Base-by-base conservation (phyloP, 768 basidiomycete species). In the Podaxis pistillaris region DNA sequence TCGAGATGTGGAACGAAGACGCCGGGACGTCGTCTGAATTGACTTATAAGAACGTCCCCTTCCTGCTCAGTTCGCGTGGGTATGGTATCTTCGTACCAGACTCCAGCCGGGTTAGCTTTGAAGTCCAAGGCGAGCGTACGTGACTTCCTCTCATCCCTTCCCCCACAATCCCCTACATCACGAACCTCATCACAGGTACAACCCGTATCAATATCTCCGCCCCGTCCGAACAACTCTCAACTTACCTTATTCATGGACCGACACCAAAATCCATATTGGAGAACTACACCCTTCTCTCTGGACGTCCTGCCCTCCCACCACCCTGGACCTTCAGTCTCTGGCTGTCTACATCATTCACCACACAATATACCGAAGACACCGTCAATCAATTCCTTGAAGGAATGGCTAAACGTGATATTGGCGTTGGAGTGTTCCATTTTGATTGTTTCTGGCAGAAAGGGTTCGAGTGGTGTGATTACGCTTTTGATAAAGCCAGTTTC, bases 261-360 rank as follows among this genome's bases (percentile, higher is more conserved):
- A 66, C 70, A 12, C 75, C 73, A 12, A 63, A 65, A 36, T 62
- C 70, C 17, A 69, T 78, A 15, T 70, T 78, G 47, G 53, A 74
- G 37, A 66, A 71, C 1, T 78, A 78, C 62, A 76, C 76, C 7
- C 62, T 70, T 8, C 64, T 79, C 13, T 77, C 74, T n/a, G 78
- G 78, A 13, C 74, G 76, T 13, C 77, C 78, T 33, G 76, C 75
- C 2, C 74, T 83, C 17, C 81, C 81, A 11, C 81, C 81, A 12
- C 72, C 76, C 0, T 82, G 81, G 81, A 76, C 80, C 4, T 83
- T 81, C 67, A 78, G 79, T 41, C 76, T 83, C 13, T 83, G 78
- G 77, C 71, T 83, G 7, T 77, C 79, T 12, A 81, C 81, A 0
- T 80, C 78, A 1, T 83, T 82, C 69, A 76, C 78, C 2, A 82